Evolutionary conservation across 2,329 filamentous ascomycete genomes (phyloP).

Genomic region (Pezicula radicicola): DNA sequence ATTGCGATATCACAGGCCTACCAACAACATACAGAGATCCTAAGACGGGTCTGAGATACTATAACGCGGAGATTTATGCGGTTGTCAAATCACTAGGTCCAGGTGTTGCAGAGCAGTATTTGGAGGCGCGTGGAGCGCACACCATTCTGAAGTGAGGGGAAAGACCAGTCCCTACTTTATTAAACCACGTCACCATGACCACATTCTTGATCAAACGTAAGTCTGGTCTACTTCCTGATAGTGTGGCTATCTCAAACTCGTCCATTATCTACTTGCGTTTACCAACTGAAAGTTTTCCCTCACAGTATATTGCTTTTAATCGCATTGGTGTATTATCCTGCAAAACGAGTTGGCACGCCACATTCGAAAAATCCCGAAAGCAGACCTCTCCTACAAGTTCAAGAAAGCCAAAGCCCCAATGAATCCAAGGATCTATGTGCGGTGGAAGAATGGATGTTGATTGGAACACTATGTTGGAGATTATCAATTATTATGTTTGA

Average conservation of each 20-base stretch:
- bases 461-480: not conserved
- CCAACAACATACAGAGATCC: constrained; percentile 91
- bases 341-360: too few relatives aligned
- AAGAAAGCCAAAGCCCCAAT: not conserved
- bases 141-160: constrained; percentile 54
- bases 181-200: not conserved
- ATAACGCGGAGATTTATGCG: constrained; percentile 88
- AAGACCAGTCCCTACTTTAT: not conserved
- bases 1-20: constrained; percentile 94
- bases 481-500: constrained; percentile 22
- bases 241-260: not conserved
- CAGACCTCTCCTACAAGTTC: not conserved
- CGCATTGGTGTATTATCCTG: too few relatives aligned
- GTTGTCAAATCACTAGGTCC: constrained; percentile 79
- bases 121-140: constrained; percentile 88
- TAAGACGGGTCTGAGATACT: constrained; percentile 89
- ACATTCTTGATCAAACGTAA: not conserved
- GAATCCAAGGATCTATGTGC: too few relatives aligned
- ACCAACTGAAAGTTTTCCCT: too few relatives aligned
- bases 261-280: not conserved
- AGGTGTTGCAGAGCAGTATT: constrained; percentile 79
- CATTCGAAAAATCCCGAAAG: too few relatives aligned
- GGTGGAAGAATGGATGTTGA: not conserved
- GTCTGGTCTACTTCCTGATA: not conserved
- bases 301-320: too few relatives aligned